Evolutionary conservation across 2,329 filamentous ascomycete genomes (phyloP).

Genomic region (Allantophomopsis lycopodina): DNA sequence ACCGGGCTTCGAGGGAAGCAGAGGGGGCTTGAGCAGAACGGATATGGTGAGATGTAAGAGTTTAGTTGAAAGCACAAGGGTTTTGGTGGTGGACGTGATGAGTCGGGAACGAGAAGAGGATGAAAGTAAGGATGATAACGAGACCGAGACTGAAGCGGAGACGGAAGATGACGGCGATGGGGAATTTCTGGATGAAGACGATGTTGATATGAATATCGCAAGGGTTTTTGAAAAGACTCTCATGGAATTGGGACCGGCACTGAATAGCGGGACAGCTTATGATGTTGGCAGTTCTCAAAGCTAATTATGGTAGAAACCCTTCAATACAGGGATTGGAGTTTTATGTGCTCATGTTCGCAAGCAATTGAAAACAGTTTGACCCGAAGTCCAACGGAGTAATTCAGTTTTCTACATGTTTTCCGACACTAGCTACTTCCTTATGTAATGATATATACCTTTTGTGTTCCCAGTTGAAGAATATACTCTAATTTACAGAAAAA

Average conservation of each 20-base stretch:
- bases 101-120: slow-evolving; percentile 34
- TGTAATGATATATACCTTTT: too few relatives aligned
- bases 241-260: slow-evolving; percentile 53
- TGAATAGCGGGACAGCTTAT: slow-evolving; percentile 25
- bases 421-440: too few relatives aligned
- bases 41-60: slow-evolving; percentile 83
- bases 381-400: too few relatives aligned
- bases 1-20: slow-evolving; percentile 54
- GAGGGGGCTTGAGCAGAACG: slow-evolving; percentile 55
- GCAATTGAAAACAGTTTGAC: too few relatives aligned
- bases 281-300: slow-evolving; percentile 1
- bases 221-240: slow-evolving; percentile 72
- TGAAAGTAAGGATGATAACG: slow-evolving; percentile 20
- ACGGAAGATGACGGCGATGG: slow-evolving; percentile 16
- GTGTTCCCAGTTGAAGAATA: too few relatives aligned
- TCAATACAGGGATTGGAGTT: too few relatives aligned
- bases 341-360: too few relatives aligned
- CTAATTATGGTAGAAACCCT: background rate
- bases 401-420: too few relatives aligned
- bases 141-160: slow-evolving; percentile 21
- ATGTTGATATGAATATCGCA: slow-evolving; percentile 52
- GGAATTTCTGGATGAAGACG: slow-evolving; percentile 26
- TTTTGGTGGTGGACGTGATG: slow-evolving; percentile 57
- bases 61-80: slow-evolving; percentile 62
- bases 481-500: too few relatives aligned